These are phyloP conservation scores for Boletus sensibilis DNA, from an alignment of 768 basidiomycete genomes.

Conservation along the genomic window DNA sequence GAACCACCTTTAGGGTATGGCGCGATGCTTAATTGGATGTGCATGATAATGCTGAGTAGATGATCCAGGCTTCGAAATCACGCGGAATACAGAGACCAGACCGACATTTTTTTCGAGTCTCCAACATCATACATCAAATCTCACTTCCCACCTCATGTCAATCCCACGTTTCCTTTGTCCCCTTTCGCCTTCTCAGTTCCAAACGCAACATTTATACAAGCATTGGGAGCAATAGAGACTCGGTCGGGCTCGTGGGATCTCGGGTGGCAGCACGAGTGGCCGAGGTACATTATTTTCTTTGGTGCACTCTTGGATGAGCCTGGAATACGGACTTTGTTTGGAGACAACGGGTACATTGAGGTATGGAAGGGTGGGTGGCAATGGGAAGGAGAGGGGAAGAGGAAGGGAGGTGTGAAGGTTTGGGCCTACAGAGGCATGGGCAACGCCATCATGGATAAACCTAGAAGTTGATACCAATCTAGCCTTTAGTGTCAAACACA, in stretches of 20 bases:
- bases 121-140: conserved; percentile 63
- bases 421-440: conserved; percentile 44
- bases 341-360: conserved; percentile 58
- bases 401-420: conserved; percentile 67
- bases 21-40: background rate
- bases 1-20: conserved; percentile 88
- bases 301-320: conserved; percentile 64
- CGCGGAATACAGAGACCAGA: conserved; percentile 71
- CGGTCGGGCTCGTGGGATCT: conserved; percentile 23
- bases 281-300: conserved; percentile 79
- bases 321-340: conserved; percentile 48
- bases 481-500: background rate
- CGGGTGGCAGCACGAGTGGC: conserved; percentile 74
- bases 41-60: conserved; percentile 9
- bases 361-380: conserved; percentile 69
- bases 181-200: conserved; percentile 52
- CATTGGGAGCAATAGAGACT: conserved; percentile 30
- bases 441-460: background rate
- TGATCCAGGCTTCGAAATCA: conserved; percentile 43
- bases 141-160: conserved; percentile 65
- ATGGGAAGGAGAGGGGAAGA: conserved; percentile 62
- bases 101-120: conserved; percentile 73
- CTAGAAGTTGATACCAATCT: background rate
- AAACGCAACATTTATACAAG: conserved; percentile 34
- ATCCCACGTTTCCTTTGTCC: conserved; percentile 65